phyloP scores from a whole-genome alignment of 192 early-diverging fungal species.

The Cladochytrium replicatum region DNA sequence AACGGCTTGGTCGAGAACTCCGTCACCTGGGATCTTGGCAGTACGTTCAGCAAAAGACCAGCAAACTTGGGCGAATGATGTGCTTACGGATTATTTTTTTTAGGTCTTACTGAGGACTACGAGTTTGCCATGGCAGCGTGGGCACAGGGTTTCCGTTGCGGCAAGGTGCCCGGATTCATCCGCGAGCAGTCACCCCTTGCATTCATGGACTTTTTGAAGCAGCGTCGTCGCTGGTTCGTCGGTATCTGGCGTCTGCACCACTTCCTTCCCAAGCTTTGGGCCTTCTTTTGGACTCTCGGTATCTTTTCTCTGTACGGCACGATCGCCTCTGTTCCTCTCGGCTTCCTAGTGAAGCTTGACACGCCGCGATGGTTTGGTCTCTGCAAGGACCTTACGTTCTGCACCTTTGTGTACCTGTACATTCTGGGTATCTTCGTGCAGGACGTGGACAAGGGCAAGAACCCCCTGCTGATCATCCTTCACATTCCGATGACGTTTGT shows the following conservation, averaged over 20 bases:
- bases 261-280: conserved; percentile 43
- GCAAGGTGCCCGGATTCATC: conserved; percentile 35
- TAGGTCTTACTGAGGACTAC: conserved; percentile 45
- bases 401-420: conserved; percentile 42
- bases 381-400: conserved; percentile 43
- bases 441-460: conserved; percentile 37
- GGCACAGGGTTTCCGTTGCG: conserved; percentile 39
- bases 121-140: conserved; percentile 44
- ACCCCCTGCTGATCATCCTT: conserved; percentile 31
- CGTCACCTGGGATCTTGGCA: conserved; percentile 46
- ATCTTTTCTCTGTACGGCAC: conserved; percentile 34
- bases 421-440: conserved; percentile 40
- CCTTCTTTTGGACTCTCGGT: conserved; percentile 45
- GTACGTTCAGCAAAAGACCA: conserved; percentile 10
- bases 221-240: conserved; percentile 49
- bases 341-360: conserved; percentile 16
- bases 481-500: conserved; percentile 31
- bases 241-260: conserved; percentile 43
- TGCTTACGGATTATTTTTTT: conserved; percentile 1
- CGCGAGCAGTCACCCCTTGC: conserved; percentile 43
- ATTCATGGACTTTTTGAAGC: conserved; percentile 46
- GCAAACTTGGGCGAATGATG: not conserved
- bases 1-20: conserved; percentile 47
- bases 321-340: conserved; percentile 31
- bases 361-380: conserved; percentile 45